phyloP scores from a whole-genome alignment of 352 stramenopile species.

The Lagenidium giganteum region DNA sequence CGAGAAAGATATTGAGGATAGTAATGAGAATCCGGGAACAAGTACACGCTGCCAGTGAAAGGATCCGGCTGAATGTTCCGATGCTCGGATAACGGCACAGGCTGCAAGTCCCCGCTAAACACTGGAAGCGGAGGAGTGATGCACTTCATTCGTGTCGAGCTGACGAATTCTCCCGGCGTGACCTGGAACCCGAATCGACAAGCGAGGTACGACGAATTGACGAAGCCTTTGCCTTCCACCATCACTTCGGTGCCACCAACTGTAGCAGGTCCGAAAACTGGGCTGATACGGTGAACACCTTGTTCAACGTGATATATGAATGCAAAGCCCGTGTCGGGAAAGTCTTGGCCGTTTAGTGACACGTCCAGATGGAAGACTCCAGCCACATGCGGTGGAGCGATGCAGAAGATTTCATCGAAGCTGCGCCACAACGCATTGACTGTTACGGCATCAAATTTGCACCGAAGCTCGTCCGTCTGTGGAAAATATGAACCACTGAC shows the following conservation, averaged over 20 bases:
- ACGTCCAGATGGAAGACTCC: slow-evolving; percentile 84
- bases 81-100: slow-evolving; percentile 67
- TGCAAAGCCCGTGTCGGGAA: slow-evolving; percentile 41
- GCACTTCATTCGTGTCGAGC: slow-evolving; percentile 78
- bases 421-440: slow-evolving; percentile 63
- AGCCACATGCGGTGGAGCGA: slow-evolving; percentile 53
- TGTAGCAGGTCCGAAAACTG: slow-evolving; percentile 85
- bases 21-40: slow-evolving; percentile 80
- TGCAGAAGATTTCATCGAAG: slow-evolving; percentile 70
- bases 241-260: slow-evolving; percentile 79
- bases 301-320: slow-evolving; percentile 88
- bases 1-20: slow-evolving; percentile 86
- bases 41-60: slow-evolving; percentile 43
- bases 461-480: slow-evolving; percentile 64
- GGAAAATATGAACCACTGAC: slow-evolving; percentile 83
- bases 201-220: slow-evolving; percentile 78
- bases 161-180: slow-evolving; percentile 83
- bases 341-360: slow-evolving; percentile 92
- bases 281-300: slow-evolving; percentile 63
- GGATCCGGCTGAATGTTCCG: slow-evolving; percentile 58
- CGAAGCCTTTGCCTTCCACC: slow-evolving; percentile 83
- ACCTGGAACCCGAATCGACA: slow-evolving; percentile 87
- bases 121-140: slow-evolving; percentile 61
- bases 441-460: slow-evolving; percentile 75
- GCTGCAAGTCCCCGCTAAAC: slow-evolving; percentile 46